Conservation (phyloP, 768 basidiomycete species). For the Boletus insuetus region DNA sequence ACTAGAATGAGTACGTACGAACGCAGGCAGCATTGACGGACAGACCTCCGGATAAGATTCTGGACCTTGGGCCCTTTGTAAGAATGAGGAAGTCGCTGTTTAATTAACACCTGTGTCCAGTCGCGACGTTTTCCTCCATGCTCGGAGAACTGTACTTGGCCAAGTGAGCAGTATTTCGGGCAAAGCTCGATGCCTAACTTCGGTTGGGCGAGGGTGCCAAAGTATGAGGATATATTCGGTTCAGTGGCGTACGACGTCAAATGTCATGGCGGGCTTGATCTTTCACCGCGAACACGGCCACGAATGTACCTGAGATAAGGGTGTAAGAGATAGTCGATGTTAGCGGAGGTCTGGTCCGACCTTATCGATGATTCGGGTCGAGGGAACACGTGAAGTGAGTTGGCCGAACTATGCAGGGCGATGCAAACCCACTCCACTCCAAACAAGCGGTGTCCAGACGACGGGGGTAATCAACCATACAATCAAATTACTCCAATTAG, state of each 20-base stretch:
- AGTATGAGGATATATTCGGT: too few species aligned
- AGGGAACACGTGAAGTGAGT: too few species aligned
- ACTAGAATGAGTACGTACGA: slow-evolving; percentile 12
- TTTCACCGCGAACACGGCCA: background rate
- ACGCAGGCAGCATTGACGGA: background rate
- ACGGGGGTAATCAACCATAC: slow-evolving; percentile 11
- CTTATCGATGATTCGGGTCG: background rate
- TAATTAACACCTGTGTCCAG: background rate
- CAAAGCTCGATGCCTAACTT: background rate
- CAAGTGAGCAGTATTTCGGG: too few species aligned
- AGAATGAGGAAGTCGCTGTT: slow-evolving; percentile 1
- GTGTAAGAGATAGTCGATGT: slow-evolving; percentile 6
- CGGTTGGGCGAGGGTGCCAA: background rate
- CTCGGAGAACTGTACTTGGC: background rate
- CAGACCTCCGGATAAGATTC: slow-evolving; percentile 3
- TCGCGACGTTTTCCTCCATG: background rate
- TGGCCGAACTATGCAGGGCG: slow-evolving; percentile 6
- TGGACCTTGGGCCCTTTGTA: slow-evolving; percentile 2
- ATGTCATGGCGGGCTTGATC: background rate
- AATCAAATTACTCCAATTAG: background rate
- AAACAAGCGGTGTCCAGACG: slow-evolving; percentile 14
- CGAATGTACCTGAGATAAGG: background rate
- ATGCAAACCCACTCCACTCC: slow-evolving; percentile 10
- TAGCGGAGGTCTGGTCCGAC: background rate
- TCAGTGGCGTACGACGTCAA: background rate